Evolutionary conservation across 352 stramenopile species (phyloP).

Genomic region (Paralagenidium karlingii): DNA sequence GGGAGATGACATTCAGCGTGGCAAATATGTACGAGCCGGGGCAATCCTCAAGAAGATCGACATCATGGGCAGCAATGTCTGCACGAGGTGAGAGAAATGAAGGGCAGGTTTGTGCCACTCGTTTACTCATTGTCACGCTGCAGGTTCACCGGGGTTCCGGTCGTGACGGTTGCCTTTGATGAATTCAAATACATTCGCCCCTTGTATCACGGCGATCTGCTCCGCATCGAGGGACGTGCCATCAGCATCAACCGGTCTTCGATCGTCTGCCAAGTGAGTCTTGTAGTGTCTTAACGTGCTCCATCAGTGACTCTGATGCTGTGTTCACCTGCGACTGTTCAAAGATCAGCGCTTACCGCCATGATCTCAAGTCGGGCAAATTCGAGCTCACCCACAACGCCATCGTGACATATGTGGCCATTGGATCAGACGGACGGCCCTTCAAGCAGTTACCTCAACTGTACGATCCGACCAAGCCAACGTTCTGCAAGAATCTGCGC

Average conservation of each 20-base stretch:
- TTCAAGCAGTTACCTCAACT: slow-evolving; percentile 9
- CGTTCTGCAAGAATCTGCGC: slow-evolving; percentile 14
- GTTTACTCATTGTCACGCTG: too few relatives aligned
- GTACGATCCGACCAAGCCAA: slow-evolving; percentile 9
- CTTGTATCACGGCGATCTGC: slow-evolving; percentile 26
- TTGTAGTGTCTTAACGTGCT: not conserved
- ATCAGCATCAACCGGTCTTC: slow-evolving; percentile 22
- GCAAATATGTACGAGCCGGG: too few relatives aligned
- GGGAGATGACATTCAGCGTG: too few relatives aligned
- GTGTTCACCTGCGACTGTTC: not conserved
- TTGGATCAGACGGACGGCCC: slow-evolving; percentile 11
- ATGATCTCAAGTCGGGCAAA: slow-evolving; percentile 15
- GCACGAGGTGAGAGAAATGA: too few relatives aligned
- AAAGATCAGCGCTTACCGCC: slow-evolving; percentile 24
- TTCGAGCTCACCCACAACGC: slow-evolving; percentile 32
- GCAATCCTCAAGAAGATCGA: too few relatives aligned
- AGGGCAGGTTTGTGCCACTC: too few relatives aligned
- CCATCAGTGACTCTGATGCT: not conserved
- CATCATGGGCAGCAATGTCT: too few relatives aligned
- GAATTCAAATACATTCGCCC: slow-evolving; percentile 7
- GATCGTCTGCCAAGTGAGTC: slow-evolving; percentile 19
- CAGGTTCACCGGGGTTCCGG: too few relatives aligned
- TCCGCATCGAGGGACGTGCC: slow-evolving; percentile 22
- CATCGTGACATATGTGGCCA: slow-evolving; percentile 23
- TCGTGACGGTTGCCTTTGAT: not conserved